Evolutionary conservation across 2,329 filamentous ascomycete genomes (phyloP).

Genomic region (Nakataea oryzae): DNA sequence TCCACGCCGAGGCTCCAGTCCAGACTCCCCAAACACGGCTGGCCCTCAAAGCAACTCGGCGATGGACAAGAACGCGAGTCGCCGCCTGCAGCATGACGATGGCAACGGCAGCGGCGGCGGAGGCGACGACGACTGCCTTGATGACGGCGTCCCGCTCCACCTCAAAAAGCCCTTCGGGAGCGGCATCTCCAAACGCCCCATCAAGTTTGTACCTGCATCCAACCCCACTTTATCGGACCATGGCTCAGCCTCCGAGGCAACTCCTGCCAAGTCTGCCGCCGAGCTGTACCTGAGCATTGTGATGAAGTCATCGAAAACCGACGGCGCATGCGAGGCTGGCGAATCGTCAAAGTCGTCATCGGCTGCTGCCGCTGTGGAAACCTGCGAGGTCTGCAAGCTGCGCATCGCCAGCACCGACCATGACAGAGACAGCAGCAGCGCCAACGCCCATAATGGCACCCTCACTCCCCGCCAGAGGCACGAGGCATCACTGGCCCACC

Average conservation of each 20-base stretch:
- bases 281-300: constrained; percentile 61
- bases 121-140: constrained; percentile 12
- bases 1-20: not conserved
- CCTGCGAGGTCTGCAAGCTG: constrained; percentile 52
- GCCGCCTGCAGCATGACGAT: not conserved
- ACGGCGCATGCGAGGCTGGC: not conserved
- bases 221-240: not conserved
- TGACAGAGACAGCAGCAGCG: not conserved
- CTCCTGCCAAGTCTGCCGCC: constrained; percentile 26
- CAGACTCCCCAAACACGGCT: not conserved
- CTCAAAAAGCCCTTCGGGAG: constrained; percentile 43
- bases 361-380: constrained; percentile 10
- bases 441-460: no score
- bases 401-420: constrained; percentile 26
- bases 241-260: constrained; percentile 5
- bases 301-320: not conserved
- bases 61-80: not conserved
- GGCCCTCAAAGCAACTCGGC: not conserved
- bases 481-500: constrained; percentile 57
- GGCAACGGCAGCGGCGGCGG: not conserved
- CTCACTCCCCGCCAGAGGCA: constrained; percentile 24
- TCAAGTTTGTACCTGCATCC: constrained; percentile 46
- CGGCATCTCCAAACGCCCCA: constrained; percentile 40
- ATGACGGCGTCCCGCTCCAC: constrained; percentile 41
- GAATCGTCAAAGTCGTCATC: constrained; percentile 1